Evolutionary conservation across 2,329 filamentous ascomycete genomes (phyloP).

Genomic region (Blastomyces percursus): DNA sequence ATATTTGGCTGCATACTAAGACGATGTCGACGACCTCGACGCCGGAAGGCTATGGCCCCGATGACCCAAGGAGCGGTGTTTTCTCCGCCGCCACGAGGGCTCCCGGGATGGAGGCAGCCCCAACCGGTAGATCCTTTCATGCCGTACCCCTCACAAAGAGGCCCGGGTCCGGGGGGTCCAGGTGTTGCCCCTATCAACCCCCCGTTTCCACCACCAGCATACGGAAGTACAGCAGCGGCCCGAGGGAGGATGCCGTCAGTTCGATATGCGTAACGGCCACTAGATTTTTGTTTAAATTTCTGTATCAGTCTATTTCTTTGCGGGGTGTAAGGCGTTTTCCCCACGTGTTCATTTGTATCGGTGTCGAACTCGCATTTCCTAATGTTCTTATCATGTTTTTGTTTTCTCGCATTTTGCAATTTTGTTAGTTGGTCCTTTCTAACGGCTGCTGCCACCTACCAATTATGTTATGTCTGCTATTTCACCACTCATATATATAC

Average conservation of each 20-base stretch:
- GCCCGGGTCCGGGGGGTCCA: not conserved
- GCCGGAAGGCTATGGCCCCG: conserved; percentile 14
- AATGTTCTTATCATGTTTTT: not conserved
- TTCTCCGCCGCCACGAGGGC: not conserved
- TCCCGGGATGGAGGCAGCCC: not conserved
- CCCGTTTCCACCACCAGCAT: conserved; percentile 9
- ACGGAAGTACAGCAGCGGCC: conserved; percentile 3
- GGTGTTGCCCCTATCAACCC: not conserved
- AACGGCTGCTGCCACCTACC: not conserved
- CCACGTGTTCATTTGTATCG: not conserved
- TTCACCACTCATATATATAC: not conserved
- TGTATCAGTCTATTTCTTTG: not conserved
- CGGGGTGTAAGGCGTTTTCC: not conserved
- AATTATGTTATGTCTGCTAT: not conserved
- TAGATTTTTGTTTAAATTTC: not conserved
- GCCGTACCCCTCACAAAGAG: not conserved
- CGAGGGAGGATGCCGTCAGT: conserved; percentile 9
- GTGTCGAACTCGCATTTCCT: not conserved
- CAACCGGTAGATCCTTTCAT: not conserved
- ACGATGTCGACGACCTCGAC: conserved; percentile 38
- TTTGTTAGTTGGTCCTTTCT: not conserved
- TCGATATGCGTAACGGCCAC: conserved; percentile 10
- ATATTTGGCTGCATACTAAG: conserved; percentile 57
- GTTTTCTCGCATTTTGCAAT: not conserved
- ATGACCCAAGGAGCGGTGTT: conserved; percentile 3